phyloP scores from a whole-genome alignment of 768 basidiomycete genomes.

The Tricholomella constricta region DNA sequence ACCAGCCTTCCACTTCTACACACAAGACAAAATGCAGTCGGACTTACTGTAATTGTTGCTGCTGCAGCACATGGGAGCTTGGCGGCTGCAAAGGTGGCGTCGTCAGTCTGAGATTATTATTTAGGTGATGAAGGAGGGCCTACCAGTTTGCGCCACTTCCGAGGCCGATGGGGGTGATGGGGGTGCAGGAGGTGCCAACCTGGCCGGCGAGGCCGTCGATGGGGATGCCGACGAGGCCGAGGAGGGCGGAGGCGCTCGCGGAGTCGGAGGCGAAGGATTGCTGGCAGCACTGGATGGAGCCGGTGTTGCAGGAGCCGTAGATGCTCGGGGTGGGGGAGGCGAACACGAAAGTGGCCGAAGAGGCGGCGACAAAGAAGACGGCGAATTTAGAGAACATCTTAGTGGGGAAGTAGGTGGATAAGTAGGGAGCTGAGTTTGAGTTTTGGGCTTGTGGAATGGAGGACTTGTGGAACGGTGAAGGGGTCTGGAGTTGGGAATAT shows the following conservation, averaged over 20 bases:
- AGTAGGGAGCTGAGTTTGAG: too few relatives aligned
- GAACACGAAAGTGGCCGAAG: neutral
- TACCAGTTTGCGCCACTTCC: slow-evolving; percentile 4
- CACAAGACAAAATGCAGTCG: neutral
- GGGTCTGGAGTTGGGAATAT: too few relatives aligned
- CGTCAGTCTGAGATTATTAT: neutral
- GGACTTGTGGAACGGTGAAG: too few relatives aligned
- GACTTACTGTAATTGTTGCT: slow-evolving; percentile 7
- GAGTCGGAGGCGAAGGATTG: neutral
- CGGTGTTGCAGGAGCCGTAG: slow-evolving; percentile 4
- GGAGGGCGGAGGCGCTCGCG: neutral
- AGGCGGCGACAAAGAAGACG: neutral
- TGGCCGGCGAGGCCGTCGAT: neutral
- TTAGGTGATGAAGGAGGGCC: neutral
- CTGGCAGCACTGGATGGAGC: slow-evolving; percentile 7
- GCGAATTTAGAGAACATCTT: neutral
- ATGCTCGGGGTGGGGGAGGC: slow-evolving; percentile 2
- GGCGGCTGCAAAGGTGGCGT: neutral
- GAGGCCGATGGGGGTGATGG: slow-evolving; percentile 3
- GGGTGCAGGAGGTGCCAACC: slow-evolving; percentile 8
- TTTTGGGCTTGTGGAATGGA: too few relatives aligned
- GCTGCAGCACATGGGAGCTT: slow-evolving; percentile 4
- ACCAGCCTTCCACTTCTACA: neutral
- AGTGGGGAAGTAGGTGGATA: too few relatives aligned
- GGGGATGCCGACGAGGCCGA: slow-evolving; percentile 4